These are phyloP conservation scores for Chalara sp. DNA, from an alignment of 2,329 filamentous ascomycete genomes.

Conservation along the genomic window DNA sequence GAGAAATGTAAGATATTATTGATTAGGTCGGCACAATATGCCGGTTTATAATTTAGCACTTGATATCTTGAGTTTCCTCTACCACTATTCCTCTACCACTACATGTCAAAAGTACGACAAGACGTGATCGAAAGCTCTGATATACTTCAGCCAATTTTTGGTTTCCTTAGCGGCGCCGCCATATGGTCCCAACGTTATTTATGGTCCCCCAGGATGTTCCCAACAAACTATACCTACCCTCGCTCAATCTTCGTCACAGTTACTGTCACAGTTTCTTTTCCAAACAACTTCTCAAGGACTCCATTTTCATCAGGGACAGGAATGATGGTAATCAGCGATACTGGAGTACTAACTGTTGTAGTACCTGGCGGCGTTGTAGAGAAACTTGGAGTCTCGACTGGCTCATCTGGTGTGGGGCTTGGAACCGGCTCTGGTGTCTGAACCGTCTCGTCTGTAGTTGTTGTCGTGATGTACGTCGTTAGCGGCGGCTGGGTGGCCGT, in stretches of 20 bases:
- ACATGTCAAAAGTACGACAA: no score
- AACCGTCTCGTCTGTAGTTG: neutral
- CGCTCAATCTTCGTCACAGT: neutral
- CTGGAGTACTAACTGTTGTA: neutral
- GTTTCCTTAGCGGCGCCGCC: no score
- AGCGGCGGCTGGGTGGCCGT: neutral
- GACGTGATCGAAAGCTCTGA: no score
- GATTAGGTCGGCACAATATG: no score
- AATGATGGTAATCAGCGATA: neutral
- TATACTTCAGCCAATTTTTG: no score
- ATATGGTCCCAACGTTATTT: no score
- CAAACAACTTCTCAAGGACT: neutral
- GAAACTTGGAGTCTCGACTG: neutral
- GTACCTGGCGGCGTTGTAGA: neutral
- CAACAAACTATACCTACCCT: neutral
- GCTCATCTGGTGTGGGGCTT: neutral
- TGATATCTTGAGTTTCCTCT: no score
- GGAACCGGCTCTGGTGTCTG: neutral
- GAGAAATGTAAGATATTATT: no score
- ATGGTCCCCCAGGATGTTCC: no score
- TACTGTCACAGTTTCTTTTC: neutral
- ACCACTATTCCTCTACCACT: no score
- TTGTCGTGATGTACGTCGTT: neutral
- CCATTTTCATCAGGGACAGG: neutral
- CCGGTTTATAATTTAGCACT: no score